A percentile compares a stretch with the other conserved stretches of the same genome.
Evolutionary conservation across 2,329 filamentous ascomycete species (phyloP).

Genomic region (Scytalidium lignicola): DNA sequence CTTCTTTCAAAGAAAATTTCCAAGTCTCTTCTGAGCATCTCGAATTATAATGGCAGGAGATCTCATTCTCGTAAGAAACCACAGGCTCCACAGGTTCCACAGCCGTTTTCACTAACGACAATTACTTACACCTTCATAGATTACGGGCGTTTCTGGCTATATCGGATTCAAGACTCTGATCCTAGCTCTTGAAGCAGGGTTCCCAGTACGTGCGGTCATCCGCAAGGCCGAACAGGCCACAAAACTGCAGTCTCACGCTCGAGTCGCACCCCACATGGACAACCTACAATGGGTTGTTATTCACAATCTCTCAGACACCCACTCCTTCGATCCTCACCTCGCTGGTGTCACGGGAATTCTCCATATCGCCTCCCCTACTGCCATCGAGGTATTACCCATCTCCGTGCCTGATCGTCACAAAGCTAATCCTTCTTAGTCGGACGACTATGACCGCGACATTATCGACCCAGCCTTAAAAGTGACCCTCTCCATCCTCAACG

Average conservation of each 20-base stretch:
- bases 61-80: conserved; percentile 8
- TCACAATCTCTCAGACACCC: conserved; percentile 7
- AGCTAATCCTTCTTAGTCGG: conserved; percentile 7
- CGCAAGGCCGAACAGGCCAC: conserved; percentile 8
- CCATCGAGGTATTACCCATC: conserved; percentile 5
- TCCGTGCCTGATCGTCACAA: neutral
- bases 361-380: conserved; percentile 11
- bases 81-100: too few relatives aligned
- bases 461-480: conserved; percentile 14
- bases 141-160: conserved; percentile 19
- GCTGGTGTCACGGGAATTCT: conserved; percentile 9
- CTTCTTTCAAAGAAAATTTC: too few relatives aligned
- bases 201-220: conserved; percentile 8
- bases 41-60: conserved; percentile 10
- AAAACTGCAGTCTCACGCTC: conserved; percentile 7
- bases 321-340: conserved; percentile 8
- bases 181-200: conserved; percentile 8
- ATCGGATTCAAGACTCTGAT: conserved; percentile 14
- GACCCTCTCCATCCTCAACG: conserved; percentile 13
- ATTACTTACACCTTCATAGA: conserved; percentile 7
- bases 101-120: conserved; percentile 3
- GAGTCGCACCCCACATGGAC: conserved; percentile 19
- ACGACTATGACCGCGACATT: conserved; percentile 16
- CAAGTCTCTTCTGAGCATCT: conserved; percentile 3
- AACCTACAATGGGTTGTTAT: conserved; percentile 10